phyloP scores from a whole-genome alignment of 2,329 filamentous ascomycete species.

The Bipolaris sorokiniana region DNA sequence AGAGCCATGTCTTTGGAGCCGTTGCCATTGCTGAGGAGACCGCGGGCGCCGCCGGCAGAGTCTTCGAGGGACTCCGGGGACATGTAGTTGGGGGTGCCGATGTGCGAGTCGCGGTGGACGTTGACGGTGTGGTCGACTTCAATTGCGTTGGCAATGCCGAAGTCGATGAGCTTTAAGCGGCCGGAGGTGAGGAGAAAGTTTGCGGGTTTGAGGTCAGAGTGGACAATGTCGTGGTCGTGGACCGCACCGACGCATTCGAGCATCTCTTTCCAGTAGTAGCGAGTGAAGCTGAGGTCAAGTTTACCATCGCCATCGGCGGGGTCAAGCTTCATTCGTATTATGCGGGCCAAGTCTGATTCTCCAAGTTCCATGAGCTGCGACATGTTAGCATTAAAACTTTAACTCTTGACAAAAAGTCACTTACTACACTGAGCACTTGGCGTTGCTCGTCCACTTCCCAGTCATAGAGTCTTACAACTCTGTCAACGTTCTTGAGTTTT shows the following conservation, averaged over 20 bases:
- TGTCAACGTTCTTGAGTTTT: conserved; percentile 81
- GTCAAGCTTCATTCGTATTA: conserved; percentile 73
- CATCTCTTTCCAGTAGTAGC: conserved; percentile 99
- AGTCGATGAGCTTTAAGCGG: conserved; percentile 93
- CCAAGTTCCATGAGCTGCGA: conserved; percentile 92
- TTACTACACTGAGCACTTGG: conserved; percentile 81
- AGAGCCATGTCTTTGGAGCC: conserved; percentile 84
- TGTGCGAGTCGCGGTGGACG: conserved; percentile 91
- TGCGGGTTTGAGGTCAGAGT: conserved; percentile 94
- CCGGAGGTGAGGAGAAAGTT: conserved; percentile 96
- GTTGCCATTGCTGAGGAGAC: conserved; percentile 48
- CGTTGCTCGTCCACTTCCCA: conserved; percentile 94
- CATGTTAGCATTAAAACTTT: conserved; percentile 13
- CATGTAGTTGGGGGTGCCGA: conserved; percentile 99
- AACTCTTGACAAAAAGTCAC: conserved; percentile 42
- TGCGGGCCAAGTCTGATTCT: conserved; percentile 87
- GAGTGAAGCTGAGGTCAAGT: conserved; percentile 88
- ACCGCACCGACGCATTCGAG: conserved; percentile 91
- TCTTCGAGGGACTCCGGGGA: conserved; percentile 93
- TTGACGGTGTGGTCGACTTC: conserved; percentile 95
- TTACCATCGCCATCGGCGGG: conserved; percentile 55
- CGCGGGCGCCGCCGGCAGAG: conserved; percentile 66
- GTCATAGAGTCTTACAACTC: conserved; percentile 89
- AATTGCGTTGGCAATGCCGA: conserved; percentile 97
- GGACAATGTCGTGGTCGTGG: conserved; percentile 88